Conservation (phyloP, 2,329 filamentous ascomycete species). For the Ophiosphaerella korrae region DNA sequence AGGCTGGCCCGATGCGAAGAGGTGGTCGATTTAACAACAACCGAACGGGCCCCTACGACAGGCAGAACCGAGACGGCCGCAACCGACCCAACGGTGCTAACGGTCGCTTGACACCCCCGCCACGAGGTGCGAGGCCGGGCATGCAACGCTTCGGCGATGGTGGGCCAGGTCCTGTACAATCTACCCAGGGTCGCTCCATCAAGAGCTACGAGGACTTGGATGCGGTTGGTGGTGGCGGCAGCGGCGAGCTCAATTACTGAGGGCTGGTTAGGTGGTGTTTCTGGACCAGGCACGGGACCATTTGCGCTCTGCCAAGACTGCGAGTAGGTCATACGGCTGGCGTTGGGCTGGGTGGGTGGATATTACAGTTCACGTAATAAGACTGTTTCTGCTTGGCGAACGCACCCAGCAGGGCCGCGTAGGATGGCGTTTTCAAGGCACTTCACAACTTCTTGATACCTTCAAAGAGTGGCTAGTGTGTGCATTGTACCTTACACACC, state of each 20-base stretch:
- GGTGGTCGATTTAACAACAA: constrained; percentile 48
- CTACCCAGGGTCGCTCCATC: constrained; percentile 87
- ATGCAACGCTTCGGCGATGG: constrained; percentile 76
- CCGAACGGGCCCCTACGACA: constrained; percentile 49
- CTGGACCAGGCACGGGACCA: not conserved
- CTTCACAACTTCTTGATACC: constrained; percentile 2
- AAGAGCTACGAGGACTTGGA: constrained; percentile 99
- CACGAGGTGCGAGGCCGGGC: constrained; percentile 53
- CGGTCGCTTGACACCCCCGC: constrained; percentile 55
- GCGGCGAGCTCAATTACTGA: constrained; percentile 89
- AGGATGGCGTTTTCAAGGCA: constrained; percentile 11
- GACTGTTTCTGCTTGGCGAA: constrained; percentile 8
- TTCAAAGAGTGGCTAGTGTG: not conserved
- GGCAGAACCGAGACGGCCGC: constrained; percentile 46
- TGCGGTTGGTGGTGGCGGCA: constrained; percentile 66
- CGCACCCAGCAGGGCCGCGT: not conserved
- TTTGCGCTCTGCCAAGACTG: not conserved
- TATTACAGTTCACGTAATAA: constrained; percentile 12
- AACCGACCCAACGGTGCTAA: constrained; percentile 55
- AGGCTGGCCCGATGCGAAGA: constrained; percentile 51
- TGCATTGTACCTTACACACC: not conserved
- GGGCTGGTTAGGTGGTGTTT: not conserved
- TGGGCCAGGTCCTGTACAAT: constrained; percentile 82
- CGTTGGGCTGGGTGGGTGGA: constrained; percentile 17
- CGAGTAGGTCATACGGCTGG: constrained; percentile 16